Base-by-base conservation (phyloP, 108 stramenopile species). In the Pseudonitzschia delicatissima region DNA sequence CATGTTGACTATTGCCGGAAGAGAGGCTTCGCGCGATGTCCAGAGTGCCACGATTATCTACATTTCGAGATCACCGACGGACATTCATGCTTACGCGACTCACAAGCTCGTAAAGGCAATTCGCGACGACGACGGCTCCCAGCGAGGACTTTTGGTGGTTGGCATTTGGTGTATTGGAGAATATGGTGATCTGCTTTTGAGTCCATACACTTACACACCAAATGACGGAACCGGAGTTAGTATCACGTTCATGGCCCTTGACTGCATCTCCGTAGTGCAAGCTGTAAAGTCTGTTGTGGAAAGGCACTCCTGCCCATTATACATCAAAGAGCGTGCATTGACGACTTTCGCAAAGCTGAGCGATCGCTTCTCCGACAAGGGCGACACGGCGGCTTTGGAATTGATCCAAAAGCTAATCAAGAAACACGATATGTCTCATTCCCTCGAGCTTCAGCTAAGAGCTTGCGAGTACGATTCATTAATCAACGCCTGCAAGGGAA, bases 111-210 rank as follows among this genome's bases (percentile, higher is more conserved):
- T 92, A 48, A 90, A 85, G 69, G 91, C 92, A 12, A 71, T 97
- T 59, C 70, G 83, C 47, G 96, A 96, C 37, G 96, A 97, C 63
- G 90, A 92, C 47, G 87, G 91, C 11, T 70, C 86, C 13, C 98
- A 97, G 63, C 49, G 69, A 20, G 93, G 91, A 40, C 82, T 99
- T 12, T 68, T 96, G 29, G 78, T 80, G 23, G 95, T 95, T 25
- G 97, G 95, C 12, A 90, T 96, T 50, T 99, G 98, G 98, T 95
- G 94, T 62, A 92, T 95, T 49, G 95, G 96, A 9, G 95, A 97
- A 67, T 90, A 81, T 66, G 92, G 94, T 1, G 88, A 88, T 67
- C 67, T 87, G 21, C 52, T 94, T 8, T 64, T 93, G 52, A 68
- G 69, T n/a, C 77, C 83, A 12, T 92, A 92, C 77, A 70, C 79